Base-by-base conservation (phyloP, 768 basidiomycete species). In the Amylocystis lapponica region DNA sequence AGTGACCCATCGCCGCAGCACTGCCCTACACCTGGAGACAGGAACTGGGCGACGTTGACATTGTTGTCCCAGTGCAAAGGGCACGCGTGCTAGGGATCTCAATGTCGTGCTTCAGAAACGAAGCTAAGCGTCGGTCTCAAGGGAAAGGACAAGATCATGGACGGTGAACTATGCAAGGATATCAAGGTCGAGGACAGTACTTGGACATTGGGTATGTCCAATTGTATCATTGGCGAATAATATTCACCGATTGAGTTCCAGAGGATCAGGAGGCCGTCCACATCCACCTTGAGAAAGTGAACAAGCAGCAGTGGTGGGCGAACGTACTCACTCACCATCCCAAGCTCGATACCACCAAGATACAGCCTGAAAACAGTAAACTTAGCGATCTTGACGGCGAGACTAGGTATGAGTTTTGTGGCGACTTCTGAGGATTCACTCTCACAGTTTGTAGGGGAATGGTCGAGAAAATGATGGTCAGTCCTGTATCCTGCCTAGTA, bases 391-490 rank as follows among this genome's bases (percentile, higher is more conserved):
- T 99, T 17, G 96, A 99, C 56, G 86, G 85, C 10, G 95, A 98
- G 61, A 98, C 95, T 1, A 80, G 89, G 89, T 84, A 52, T 26
- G 66, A 49, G 10, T 32, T 30, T n/a, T 8, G 12, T 14, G 14
- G n/a, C n/a, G n/a, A n/a, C n/a, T 13, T 35, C 39, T 23, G 22
- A 14, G 25, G 20, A 30, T 38, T 19, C 36, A 9, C 22, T 7
- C 34, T 13, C 31, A 38, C 17, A 29, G n/a, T 36, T 52, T 27
- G 2, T 56, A 89, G 96, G 52, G 92, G 88, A 2, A 87, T 99
- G 88, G 96, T 99, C 3, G 96, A 99, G 66, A 99, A 99, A 72
- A 99, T 99, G 96, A 98, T 99, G 95, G 95, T 95, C 67, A 54
- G 85, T 64, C 20, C 35, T 20, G 8, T 4, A 14, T 20, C 13